A percentile compares a stretch with the other conserved stretches of the same genome.
phyloP scores from a whole-genome alignment of 2,329 filamentous ascomycete genomes.

The Rugonectria rugulosa region DNA sequence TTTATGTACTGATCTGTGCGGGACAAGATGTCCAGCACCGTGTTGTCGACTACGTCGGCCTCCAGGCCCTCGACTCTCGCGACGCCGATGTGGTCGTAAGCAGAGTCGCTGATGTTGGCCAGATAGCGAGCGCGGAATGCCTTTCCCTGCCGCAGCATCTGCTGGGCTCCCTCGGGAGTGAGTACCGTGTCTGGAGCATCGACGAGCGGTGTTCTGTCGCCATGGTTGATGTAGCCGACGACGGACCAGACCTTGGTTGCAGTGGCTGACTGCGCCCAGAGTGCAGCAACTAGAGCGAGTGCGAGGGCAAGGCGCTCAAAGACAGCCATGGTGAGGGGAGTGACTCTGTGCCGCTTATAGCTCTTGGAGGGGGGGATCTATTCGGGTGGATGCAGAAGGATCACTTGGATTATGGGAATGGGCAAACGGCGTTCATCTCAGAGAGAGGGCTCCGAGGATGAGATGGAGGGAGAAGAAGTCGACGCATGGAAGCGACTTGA shows the following conservation, averaged over 20 bases:
- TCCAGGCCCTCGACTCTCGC: constrained; percentile 54
- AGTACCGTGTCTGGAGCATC: constrained; percentile 45
- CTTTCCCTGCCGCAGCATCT: constrained; percentile 57
- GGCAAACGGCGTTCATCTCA: neutral
- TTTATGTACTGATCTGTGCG: constrained; percentile 59
- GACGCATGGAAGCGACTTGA: neutral
- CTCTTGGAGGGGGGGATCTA: neutral
- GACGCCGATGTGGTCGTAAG: constrained; percentile 35
- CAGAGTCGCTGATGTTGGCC: constrained; percentile 31
- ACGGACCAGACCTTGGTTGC: constrained; percentile 57
- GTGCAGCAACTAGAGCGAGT: constrained; percentile 31
- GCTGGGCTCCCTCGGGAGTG: constrained; percentile 62
- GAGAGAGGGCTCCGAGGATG: neutral
- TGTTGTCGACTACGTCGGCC: constrained; percentile 55
- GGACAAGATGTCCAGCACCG: constrained; percentile 53
- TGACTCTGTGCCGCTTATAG: neutral
- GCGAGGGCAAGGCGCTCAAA: constrained; percentile 21
- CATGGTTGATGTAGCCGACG: constrained; percentile 58
- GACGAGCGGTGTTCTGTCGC: constrained; percentile 59
- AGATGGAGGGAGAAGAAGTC: constrained; percentile 9
- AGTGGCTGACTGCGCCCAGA: constrained; percentile 42
- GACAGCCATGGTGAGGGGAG: constrained; percentile 30
- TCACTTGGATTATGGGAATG: neutral
- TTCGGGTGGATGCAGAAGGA: neutral
- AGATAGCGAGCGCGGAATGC: constrained; percentile 61